Conservation (phyloP, 768 basidiomycete species). For the Lactarius sanguifluus region DNA sequence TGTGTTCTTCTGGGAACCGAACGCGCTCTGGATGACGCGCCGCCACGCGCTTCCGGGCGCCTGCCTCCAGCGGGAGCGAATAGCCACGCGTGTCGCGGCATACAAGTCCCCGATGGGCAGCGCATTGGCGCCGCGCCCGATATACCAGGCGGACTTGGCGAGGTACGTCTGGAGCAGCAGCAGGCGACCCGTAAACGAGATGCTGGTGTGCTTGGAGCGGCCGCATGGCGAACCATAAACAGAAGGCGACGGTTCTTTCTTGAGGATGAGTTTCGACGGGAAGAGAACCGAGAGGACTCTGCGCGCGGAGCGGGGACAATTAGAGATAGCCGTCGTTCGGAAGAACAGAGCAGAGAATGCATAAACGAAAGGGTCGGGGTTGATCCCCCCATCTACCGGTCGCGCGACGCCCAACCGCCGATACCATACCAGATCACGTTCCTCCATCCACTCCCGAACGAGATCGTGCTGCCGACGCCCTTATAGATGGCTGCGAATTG, state of each 20-base stretch:
- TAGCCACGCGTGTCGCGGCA: slow-evolving; percentile 27
- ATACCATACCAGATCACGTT: slow-evolving; percentile 51
- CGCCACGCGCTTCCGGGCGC: slow-evolving; percentile 46
- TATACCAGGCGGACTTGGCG: slow-evolving; percentile 46
- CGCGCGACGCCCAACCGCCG: slow-evolving; percentile 47
- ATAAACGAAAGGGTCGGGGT: slow-evolving; percentile 59
- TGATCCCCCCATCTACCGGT: slow-evolving; percentile 38
- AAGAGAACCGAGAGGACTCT: slow-evolving; percentile 64
- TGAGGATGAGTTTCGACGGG: slow-evolving; percentile 48
- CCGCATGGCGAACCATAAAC: slow-evolving; percentile 32
- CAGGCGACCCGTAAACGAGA: slow-evolving; percentile 43
- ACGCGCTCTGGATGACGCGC: slow-evolving; percentile 49
- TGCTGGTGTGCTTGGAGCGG: slow-evolving; percentile 31
- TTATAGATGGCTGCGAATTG: slow-evolving; percentile 30
- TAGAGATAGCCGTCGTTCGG: no score
- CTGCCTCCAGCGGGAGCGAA: neutral
- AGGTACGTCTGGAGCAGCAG: slow-evolving; percentile 62
- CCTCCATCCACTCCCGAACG: neutral
- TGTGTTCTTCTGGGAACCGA: slow-evolving; percentile 59
- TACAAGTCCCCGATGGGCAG: slow-evolving; percentile 53
- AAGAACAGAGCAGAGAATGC: slow-evolving; percentile 34
- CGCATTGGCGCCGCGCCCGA: slow-evolving; percentile 53
- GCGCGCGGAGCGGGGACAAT: slow-evolving; percentile 43
- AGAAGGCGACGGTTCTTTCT: slow-evolving; percentile 22
- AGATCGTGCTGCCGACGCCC: no score